Evolutionary conservation across 2,329 filamentous ascomycete species (phyloP).

Genomic region (Ilyonectria sp.): DNA sequence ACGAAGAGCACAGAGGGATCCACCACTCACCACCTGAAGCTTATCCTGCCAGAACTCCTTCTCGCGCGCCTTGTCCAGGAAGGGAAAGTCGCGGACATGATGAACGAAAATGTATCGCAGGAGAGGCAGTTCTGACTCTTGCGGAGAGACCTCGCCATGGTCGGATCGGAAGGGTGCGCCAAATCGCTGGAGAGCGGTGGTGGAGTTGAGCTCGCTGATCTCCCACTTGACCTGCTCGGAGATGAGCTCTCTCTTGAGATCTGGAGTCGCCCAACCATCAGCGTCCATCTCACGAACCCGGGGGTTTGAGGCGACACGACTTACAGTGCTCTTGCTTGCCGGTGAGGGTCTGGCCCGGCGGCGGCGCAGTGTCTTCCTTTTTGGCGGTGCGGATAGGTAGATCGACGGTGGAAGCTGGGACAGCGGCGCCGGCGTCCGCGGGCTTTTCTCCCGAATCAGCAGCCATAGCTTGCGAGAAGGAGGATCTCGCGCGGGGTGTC

Average conservation of each 20-base stretch:
- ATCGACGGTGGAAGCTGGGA: conserved; percentile 36
- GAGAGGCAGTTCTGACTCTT: conserved; percentile 94
- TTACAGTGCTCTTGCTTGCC: conserved; percentile 98
- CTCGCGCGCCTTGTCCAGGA: conserved; percentile 95
- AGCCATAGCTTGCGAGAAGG: conserved; percentile 47
- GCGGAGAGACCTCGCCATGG: conserved; percentile 90
- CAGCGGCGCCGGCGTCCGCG: conserved; percentile 39
- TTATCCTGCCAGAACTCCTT: conserved; percentile 99
- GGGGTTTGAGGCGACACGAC: conserved; percentile 49
- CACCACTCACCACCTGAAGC: conserved; percentile 83
- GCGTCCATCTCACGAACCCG: conserved; percentile 13
- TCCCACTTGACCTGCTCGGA: conserved; percentile 91
- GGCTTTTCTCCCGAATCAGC: conserved; percentile 45
- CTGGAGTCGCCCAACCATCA: conserved; percentile 53
- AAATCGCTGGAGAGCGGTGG: conserved; percentile 94
- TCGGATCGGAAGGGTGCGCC: conserved; percentile 96
- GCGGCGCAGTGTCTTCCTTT: conserved; percentile 51
- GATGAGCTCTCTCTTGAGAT: conserved; percentile 96
- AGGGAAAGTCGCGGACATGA: conserved; percentile 97
- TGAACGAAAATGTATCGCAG: conserved; percentile 98
- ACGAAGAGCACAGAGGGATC: neutral
- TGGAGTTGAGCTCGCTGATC: conserved; percentile 92
- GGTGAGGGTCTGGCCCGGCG: conserved; percentile 73
- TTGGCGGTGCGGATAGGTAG: conserved; percentile 50
- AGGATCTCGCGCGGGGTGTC: conserved; percentile 25